Percentiles rank a stretch among this genome's conserved stretches.
These are phyloP conservation scores for Coniochaeta sp. DNA, from an alignment of 2,329 filamentous ascomycete species.

Conservation along the genomic window DNA sequence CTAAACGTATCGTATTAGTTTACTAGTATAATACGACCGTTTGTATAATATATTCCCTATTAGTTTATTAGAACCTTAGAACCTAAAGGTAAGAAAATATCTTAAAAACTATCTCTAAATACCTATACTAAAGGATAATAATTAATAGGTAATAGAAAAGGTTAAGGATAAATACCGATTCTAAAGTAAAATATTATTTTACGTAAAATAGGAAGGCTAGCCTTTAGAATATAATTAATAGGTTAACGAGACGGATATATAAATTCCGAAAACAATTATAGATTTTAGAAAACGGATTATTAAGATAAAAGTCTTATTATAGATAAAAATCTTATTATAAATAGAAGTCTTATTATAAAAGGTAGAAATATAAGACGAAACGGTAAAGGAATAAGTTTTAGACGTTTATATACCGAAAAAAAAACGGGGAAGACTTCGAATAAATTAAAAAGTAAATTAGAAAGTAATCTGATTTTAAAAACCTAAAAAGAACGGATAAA, in stretches of 20 bases:
- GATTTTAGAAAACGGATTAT: too few relatives aligned
- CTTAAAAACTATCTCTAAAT: neutral
- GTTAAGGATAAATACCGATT: neutral
- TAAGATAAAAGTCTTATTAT: too few relatives aligned
- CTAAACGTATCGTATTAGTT: neutral
- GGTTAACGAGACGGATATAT: neutral
- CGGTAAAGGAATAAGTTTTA: too few relatives aligned
- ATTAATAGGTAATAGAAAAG: neutral
- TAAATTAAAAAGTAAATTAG: too few relatives aligned
- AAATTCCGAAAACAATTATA: too few relatives aligned
- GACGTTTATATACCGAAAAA: too few relatives aligned
- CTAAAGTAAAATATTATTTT: neutral
- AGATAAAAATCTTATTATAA: too few relatives aligned
- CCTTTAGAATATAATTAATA: neutral
- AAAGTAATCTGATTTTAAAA: too few relatives aligned
- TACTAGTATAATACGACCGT: neutral
- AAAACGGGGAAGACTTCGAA: too few relatives aligned
- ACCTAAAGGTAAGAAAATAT: neutral
- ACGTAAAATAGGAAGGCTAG: neutral
- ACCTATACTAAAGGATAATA: neutral
- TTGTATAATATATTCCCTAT: neutral
- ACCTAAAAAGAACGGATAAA: too few relatives aligned
- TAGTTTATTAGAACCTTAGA: neutral
- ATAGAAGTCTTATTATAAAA: too few relatives aligned
- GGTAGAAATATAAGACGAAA: too few relatives aligned